Percentiles rank a stretch among this genome's conserved stretches.
phyloP scores from a whole-genome alignment of 495 filamentous ascomycete species.

The Articulospora tetracladia region DNA sequence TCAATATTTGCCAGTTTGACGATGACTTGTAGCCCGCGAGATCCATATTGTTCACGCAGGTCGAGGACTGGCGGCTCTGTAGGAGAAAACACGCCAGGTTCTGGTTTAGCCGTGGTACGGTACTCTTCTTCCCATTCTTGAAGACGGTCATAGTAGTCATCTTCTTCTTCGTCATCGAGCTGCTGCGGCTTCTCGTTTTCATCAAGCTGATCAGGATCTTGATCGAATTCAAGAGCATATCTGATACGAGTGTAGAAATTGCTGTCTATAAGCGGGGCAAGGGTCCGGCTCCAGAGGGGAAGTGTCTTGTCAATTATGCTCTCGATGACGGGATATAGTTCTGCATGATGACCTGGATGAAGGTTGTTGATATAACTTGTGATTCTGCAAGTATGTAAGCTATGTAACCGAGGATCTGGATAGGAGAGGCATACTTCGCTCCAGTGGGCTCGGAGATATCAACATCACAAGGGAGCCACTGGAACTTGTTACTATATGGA shows the following conservation, averaged over 20 bases:
- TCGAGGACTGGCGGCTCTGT: background rate
- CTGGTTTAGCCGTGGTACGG: background rate
- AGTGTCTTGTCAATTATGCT: slow-evolving; percentile 35
- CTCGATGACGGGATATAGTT: slow-evolving; percentile 40
- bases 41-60: slow-evolving; percentile 3
- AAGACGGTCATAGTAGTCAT: background rate
- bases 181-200: background rate
- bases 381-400: slow-evolving; percentile 18
- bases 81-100: background rate
- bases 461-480: slow-evolving; percentile 24
- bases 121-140: slow-evolving; percentile 4
- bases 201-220: background rate
- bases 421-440: slow-evolving; percentile 8
- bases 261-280: slow-evolving; percentile 22
- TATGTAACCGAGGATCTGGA: background rate
- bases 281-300: slow-evolving; percentile 36
- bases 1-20: slow-evolving; percentile 34
- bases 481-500: slow-evolving; percentile 13
- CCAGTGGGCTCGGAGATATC: slow-evolving; percentile 8
- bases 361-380: slow-evolving; percentile 46
- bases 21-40: slow-evolving; percentile 35
- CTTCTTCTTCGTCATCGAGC: slow-evolving; percentile 3
- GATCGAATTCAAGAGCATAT: background rate
- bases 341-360: slow-evolving; percentile 34
- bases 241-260: background rate